phyloP scores from a whole-genome alignment of 495 filamentous ascomycete species.

The Aspergillus cavernicola region DNA sequence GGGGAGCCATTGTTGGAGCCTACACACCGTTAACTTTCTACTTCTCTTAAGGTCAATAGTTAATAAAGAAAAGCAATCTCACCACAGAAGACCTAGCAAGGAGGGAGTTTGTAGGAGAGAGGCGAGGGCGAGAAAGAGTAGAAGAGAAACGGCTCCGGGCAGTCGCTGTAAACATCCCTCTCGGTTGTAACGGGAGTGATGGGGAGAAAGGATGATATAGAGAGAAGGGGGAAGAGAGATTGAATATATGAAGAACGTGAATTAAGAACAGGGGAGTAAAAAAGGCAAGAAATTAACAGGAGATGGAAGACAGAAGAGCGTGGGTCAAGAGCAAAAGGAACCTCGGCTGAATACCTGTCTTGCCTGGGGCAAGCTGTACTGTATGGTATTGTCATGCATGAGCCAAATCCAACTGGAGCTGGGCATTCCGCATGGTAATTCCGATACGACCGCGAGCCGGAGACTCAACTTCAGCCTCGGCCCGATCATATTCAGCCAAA shows the following conservation, averaged over 20 bases:
- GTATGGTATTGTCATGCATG: constrained; percentile 11
- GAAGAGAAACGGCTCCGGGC: constrained; percentile 44
- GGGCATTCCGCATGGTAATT: neutral
- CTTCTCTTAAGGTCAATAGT: neutral
- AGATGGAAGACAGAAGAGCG: constrained; percentile 13
- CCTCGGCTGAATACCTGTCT: constrained; percentile 19
- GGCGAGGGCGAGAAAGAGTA: constrained; percentile 38
- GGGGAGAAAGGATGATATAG: constrained; percentile 11
- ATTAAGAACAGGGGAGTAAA: constrained; percentile 12
- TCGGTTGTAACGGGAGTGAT: constrained; percentile 18
- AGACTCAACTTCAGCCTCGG: constrained; percentile 5
- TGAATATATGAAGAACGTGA: constrained; percentile 9
- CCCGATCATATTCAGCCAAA: constrained; percentile 3
- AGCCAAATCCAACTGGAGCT: neutral
- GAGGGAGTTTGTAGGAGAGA: constrained; percentile 35
- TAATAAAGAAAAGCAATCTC: constrained; percentile 17
- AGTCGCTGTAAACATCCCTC: constrained; percentile 48
- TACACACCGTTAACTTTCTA: constrained; percentile 14
- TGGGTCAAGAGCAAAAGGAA: constrained; percentile 14
- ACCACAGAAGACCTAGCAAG: constrained; percentile 37
- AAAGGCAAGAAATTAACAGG: constrained; percentile 13
- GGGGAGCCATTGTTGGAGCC: constrained; percentile 42
- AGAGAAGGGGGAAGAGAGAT: neutral
- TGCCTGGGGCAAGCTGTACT: neutral
- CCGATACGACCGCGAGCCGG: constrained; percentile 8